Evolutionary conservation across 2,329 filamentous ascomycete species (phyloP).

Genomic region (Tolypocladium sp.): DNA sequence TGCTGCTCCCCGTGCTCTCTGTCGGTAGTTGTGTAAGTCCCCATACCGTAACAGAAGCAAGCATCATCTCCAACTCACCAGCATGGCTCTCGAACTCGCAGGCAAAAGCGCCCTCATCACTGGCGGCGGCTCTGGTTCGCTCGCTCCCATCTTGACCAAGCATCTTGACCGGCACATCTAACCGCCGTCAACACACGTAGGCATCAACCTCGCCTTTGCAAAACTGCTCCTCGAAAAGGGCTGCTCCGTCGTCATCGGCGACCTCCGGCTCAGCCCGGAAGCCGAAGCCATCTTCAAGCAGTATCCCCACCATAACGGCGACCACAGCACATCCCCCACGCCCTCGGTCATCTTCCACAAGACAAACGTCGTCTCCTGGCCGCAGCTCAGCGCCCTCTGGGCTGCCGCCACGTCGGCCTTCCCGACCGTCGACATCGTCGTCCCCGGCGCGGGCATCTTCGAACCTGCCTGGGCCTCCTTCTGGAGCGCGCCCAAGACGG

Average conservation of each 20-base stretch:
- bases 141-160: background rate
- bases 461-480: constrained; percentile 26
- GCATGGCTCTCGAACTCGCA: constrained; percentile 11
- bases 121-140: constrained; percentile 15
- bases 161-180: background rate
- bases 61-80: too few species aligned
- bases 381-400: constrained; percentile 21
- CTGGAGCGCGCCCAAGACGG: constrained; percentile 23
- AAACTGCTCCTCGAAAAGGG: constrained; percentile 22
- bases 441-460: constrained; percentile 26
- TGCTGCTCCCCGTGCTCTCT: too few species aligned
- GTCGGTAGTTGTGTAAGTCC: too few species aligned
- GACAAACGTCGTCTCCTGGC: constrained; percentile 27
- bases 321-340: background rate
- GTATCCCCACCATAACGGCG: constrained; percentile 14
- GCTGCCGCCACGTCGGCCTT: constrained; percentile 16
- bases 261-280: constrained; percentile 23
- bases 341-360: constrained; percentile 22
- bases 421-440: constrained; percentile 22
- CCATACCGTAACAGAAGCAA: too few species aligned
- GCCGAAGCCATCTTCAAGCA: constrained; percentile 19
- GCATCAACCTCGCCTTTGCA: constrained; percentile 27
- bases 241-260: constrained; percentile 27
- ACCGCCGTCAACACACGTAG: constrained; percentile 6
- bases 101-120: constrained; percentile 22